Evolutionary conservation across 495 filamentous ascomycete species (phyloP), one percentile per base, ranked within the genome.

Genomic region (Trichoderma parareesei): DNA sequence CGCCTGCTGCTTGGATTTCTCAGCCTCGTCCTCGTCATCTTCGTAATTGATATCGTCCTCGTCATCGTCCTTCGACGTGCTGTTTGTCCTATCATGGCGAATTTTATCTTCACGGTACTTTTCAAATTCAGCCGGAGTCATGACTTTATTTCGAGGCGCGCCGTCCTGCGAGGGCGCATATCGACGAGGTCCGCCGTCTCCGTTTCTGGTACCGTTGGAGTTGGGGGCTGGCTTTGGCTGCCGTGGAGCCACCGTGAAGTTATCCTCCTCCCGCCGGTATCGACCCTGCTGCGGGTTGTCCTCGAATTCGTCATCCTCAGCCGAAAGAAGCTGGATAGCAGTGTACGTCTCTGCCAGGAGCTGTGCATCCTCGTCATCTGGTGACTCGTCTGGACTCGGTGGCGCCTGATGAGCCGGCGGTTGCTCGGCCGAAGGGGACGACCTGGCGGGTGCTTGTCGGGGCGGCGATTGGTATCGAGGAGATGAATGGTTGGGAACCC

Each of bases 121-220:
- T 73, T 96, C 91, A 67, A 93, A 95, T 72, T 96, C 89, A 35
- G 87, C 90, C 16, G 88, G 88, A 2, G 91, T 95, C 91, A 96
- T 95, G 48, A 94, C 85, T 71, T 92, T 94, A 72, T 86, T 88
- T 20, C 66, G 71, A 41, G 75, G 78, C 35, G 76, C 73, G 27
- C 71, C 79, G 6, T 78, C 77, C 46, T 78, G 63, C 10, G 67
- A 73, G 43, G 77, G 73, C 48, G 73, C 67, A 46, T 71, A 75
- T 55, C 74, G 73, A 48, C 85, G 83, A 63, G 82, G 73, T 13
- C 77, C 69, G 61, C 73, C 76, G 27, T 85, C 48, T 55, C 53
- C 53, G 14, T 57, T n/a, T 16, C 14, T 11, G 10, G 27, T 27
- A 3, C 11, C 8, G 20, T 57, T 57, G 20, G 33, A 16, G 11